These are phyloP conservation scores for Paspalum vaginatum DNA, from an alignment of 176 grass and related monocot genomes.

Conservation along the genomic window DNA sequence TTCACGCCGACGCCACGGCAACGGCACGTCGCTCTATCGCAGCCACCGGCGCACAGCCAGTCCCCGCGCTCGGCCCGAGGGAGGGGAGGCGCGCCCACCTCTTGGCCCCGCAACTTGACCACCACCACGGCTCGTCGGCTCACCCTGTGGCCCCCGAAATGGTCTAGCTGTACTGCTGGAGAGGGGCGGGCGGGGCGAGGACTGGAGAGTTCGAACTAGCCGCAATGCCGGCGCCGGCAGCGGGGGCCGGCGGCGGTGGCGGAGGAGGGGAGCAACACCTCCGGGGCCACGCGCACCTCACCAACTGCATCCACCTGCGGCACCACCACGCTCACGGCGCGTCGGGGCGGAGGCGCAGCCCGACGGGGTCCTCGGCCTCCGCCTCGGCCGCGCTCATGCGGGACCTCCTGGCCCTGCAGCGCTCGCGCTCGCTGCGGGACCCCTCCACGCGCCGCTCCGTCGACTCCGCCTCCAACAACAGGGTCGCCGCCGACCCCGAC, in stretches of 20 bases:
- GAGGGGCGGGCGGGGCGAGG: not conserved
- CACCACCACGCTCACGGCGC: constrained; percentile 58
- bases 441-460: constrained; percentile 81
- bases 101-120: not conserved
- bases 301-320: constrained; percentile 85
- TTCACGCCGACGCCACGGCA: not conserved
- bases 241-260: constrained; percentile 26
- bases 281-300: constrained; percentile 72
- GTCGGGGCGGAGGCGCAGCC: constrained; percentile 52
- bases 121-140: not conserved
- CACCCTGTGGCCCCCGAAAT: not conserved
- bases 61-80: constrained; percentile 22
- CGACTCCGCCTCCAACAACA: constrained; percentile 56
- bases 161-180: constrained; percentile 35
- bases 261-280: constrained; percentile 45
- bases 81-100: not conserved
- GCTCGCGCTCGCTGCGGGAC: constrained; percentile 73
- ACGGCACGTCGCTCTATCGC: constrained; percentile 11
- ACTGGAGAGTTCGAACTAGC: constrained; percentile 15
- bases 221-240: constrained; percentile 42
- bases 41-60: not conserved
- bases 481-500: constrained; percentile 53
- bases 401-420: constrained; percentile 83
- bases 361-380: constrained; percentile 32
- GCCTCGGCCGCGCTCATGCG: constrained; percentile 68